A percentile compares a stretch with the other conserved stretches of the same genome.
phyloP scores from a whole-genome alignment of 306 rosid species.

The Neltuma alba region DNA sequence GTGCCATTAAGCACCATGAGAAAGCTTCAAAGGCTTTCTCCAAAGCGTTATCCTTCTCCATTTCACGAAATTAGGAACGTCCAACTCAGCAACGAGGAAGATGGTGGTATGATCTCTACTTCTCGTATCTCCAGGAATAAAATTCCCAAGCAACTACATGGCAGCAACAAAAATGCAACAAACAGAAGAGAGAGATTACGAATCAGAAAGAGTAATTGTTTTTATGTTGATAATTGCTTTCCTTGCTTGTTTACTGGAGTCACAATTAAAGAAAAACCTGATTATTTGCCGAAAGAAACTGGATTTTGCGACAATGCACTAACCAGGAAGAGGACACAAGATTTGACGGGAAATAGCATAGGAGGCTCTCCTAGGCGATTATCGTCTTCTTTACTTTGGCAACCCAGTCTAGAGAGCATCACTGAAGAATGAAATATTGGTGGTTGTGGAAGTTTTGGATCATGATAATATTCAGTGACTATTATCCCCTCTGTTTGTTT shows the following conservation, averaged over 20 bases:
- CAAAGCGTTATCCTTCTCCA: constrained; percentile 46
- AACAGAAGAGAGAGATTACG: constrained; percentile 19
- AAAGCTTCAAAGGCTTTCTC: constrained; percentile 58
- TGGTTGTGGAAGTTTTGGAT: constrained; percentile 18
- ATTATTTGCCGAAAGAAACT: constrained; percentile 29
- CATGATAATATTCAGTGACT: constrained; percentile 32
- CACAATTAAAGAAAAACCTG: constrained; percentile 25
- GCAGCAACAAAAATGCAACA: constrained; percentile 25
- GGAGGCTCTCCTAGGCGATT: constrained; percentile 48
- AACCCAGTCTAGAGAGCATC: constrained; percentile 63
- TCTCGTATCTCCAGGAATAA: constrained; percentile 43
- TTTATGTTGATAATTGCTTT: constrained; percentile 28
- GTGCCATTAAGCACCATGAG: constrained; percentile 60
- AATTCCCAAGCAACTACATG: constrained; percentile 29
- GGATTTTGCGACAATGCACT: constrained; percentile 11
- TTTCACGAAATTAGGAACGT: constrained; percentile 26
- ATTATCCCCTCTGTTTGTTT: constrained; percentile 19
- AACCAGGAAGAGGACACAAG: constrained; percentile 38
- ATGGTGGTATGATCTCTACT: constrained; percentile 32
- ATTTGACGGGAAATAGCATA: constrained; percentile 35
- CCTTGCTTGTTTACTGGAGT: constrained; percentile 29
- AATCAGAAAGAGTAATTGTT: constrained; percentile 8
- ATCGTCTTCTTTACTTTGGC: constrained; percentile 51
- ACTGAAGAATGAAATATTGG: constrained; percentile 54
- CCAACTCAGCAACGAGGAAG: constrained; percentile 38